These are phyloP conservation scores for Stephania japonica DNA, from an alignment of 164 flowering plant genomes.

Conservation along the genomic window DNA sequence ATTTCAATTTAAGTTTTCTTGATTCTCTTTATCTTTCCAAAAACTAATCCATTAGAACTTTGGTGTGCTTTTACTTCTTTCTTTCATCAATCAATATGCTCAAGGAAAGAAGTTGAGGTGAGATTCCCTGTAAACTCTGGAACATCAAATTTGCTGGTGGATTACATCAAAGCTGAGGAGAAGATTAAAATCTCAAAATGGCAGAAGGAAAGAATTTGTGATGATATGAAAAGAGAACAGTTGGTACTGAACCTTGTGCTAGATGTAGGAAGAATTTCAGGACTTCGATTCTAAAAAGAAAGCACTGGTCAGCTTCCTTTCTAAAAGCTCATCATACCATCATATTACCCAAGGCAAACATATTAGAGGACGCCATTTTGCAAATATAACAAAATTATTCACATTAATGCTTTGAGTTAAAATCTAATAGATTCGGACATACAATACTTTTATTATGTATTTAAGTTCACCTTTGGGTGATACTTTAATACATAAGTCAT, in stretches of 20 bases:
- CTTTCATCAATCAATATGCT: background rate
- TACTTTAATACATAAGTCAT: too few species aligned
- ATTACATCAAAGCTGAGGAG: slow-evolving; percentile 40
- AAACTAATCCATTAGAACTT: background rate
- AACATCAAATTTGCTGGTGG: slow-evolving; percentile 21
- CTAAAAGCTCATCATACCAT: slow-evolving; percentile 46
- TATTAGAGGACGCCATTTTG: too few species aligned
- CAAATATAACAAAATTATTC: too few species aligned
- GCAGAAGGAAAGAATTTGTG: slow-evolving; percentile 55
- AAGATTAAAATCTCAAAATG: slow-evolving; percentile 42
- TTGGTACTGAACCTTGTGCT: slow-evolving; percentile 37
- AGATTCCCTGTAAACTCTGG: slow-evolving; percentile 43
- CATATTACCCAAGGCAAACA: too few species aligned
- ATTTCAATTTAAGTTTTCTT: background rate
- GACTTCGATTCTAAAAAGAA: slow-evolving; percentile 45
- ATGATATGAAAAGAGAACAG: slow-evolving; percentile 68
- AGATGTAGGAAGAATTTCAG: too few species aligned
- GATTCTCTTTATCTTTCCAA: background rate
- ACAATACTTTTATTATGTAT: too few species aligned
- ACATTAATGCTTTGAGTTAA: too few species aligned
- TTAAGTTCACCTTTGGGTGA: too few species aligned
- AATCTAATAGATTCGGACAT: too few species aligned
- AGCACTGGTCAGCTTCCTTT: slow-evolving; percentile 52
- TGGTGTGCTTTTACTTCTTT: background rate
- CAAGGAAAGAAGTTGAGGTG: slow-evolving; percentile 60